phyloP scores from a whole-genome alignment of 2,329 filamentous ascomycete species.

The Passalora sequoiae region DNA sequence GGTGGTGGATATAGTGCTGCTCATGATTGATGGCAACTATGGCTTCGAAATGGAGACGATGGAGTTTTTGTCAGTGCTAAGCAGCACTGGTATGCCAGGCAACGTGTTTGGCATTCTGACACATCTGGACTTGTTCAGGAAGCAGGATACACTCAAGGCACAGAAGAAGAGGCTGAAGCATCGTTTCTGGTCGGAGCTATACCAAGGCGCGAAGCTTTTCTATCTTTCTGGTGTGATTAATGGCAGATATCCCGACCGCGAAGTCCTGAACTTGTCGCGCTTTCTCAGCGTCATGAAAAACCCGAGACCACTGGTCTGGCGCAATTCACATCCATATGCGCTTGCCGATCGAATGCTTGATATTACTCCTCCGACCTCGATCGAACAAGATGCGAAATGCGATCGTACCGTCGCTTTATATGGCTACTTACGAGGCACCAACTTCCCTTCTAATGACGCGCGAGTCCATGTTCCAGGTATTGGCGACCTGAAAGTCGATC shows the following conservation, averaged over 20 bases:
- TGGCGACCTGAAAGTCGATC: constrained; percentile 77
- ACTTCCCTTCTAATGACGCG: constrained; percentile 80
- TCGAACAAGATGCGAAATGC: constrained; percentile 83
- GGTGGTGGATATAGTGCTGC: constrained; percentile 90
- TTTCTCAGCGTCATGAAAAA: constrained; percentile 99
- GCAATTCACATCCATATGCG: constrained; percentile 92
- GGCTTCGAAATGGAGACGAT: constrained; percentile 99
- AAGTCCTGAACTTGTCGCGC: constrained; percentile 89
- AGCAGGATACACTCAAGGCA: constrained; percentile 83
- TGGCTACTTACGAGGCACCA: constrained; percentile 89
- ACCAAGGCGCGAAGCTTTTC: constrained; percentile 94
- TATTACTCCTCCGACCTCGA: constrained; percentile 84
- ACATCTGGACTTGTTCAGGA: constrained; percentile 90
- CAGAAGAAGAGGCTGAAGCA: constrained; percentile 97
- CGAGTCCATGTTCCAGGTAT: constrained; percentile 88
- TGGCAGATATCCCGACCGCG: constrained; percentile 90
- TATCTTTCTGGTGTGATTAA: constrained; percentile 96
- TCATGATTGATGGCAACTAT: constrained; percentile 98
- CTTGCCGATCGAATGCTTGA: constrained; percentile 92
- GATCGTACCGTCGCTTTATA: constrained; percentile 88
- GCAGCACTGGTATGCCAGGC: constrained; percentile 94
- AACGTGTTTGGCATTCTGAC: constrained; percentile 97
- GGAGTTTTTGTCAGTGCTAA: constrained; percentile 93
- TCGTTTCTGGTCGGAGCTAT: constrained; percentile 92
- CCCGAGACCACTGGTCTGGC: constrained; percentile 89